A percentile compares a stretch with the other conserved stretches of the same genome.
These are phyloP conservation scores for Lachnellula subtilissima DNA, from an alignment of 2,329 filamentous ascomycete species.

Conservation along the genomic window DNA sequence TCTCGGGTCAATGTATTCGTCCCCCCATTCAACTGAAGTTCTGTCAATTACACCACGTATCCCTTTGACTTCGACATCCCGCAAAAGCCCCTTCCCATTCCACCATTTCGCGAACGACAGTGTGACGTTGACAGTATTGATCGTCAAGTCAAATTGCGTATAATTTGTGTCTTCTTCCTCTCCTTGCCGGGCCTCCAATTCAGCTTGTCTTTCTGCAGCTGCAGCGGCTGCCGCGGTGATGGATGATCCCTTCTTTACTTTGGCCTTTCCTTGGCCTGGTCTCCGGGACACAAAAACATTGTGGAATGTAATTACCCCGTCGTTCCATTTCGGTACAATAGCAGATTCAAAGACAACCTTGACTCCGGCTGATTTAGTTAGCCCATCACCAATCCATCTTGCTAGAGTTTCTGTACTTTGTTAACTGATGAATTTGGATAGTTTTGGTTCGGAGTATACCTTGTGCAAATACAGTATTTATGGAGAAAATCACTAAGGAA, in stretches of 20 bases:
- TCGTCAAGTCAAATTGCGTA: constrained; percentile 92
- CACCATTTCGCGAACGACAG: constrained; percentile 98
- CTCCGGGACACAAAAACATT: constrained; percentile 94
- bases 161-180: constrained; percentile 79
- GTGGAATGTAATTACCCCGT: constrained; percentile 91
- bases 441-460: constrained; percentile 45
- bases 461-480: constrained; percentile 96
- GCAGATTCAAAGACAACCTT: constrained; percentile 96
- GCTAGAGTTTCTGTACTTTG: constrained; percentile 71
- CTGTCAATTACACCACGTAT: constrained; percentile 89
- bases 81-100: constrained; percentile 87
- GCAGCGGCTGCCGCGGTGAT: constrained; percentile 78
- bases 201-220: constrained; percentile 60
- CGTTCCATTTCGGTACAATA: constrained; percentile 92
- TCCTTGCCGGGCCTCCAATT: constrained; percentile 38
- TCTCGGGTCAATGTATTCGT: constrained; percentile 69
- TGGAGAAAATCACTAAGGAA: constrained; percentile 80
- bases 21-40: constrained; percentile 71
- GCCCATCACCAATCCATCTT: constrained; percentile 88
- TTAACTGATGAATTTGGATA: constrained; percentile 15
- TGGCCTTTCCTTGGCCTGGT: constrained; percentile 74
- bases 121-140: constrained; percentile 93
- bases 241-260: constrained; percentile 89
- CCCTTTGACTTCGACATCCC: constrained; percentile 90
- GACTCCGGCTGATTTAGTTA: constrained; percentile 88